A percentile compares a stretch with the other conserved stretches of the same genome.
Conservation (phyloP, 768 basidiomycete genomes). For the Nidularia pulvinata region DNA sequence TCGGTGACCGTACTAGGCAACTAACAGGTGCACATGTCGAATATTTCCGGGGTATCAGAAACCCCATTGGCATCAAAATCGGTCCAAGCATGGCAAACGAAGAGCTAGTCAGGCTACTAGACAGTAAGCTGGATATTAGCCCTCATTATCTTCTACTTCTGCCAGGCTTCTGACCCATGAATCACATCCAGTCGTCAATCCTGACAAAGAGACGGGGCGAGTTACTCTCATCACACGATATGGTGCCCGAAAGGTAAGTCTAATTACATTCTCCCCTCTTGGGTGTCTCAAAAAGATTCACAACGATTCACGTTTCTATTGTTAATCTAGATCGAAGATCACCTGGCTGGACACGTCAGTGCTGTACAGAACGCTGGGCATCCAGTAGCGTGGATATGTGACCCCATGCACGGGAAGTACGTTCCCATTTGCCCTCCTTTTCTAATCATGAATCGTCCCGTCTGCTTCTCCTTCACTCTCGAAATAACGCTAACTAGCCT, state of each 20-base stretch:
- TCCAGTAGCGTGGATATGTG: slow-evolving; percentile 93
- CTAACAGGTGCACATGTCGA: slow-evolving; percentile 94
- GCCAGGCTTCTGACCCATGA: slow-evolving; percentile 1
- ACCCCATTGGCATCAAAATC: slow-evolving; percentile 96
- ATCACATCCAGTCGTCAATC: slow-evolving; percentile 73
- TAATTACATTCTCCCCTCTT: not conserved
- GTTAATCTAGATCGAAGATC: slow-evolving; percentile 57
- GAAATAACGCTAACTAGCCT: not conserved
- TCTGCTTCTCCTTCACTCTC: not conserved
- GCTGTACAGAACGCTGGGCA: slow-evolving; percentile 82
- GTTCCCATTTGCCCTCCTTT: slow-evolving; percentile 21
- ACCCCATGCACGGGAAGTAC: slow-evolving; percentile 99
- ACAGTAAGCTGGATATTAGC: slow-evolving; percentile 48
- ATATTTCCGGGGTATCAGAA: slow-evolving; percentile 90
- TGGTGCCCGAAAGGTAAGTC: slow-evolving; percentile 77
- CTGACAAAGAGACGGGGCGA: slow-evolving; percentile 76
- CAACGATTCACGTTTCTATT: not conserved
- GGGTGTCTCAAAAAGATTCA: not conserved
- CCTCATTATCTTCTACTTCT: not conserved
- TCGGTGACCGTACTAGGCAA: slow-evolving; percentile 94
- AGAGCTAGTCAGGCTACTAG: slow-evolving; percentile 76
- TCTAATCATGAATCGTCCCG: not conserved
- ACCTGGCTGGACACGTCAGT: slow-evolving; percentile 78
- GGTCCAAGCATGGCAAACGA: slow-evolving; percentile 84
- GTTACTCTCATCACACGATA: slow-evolving; percentile 94